Evolutionary conservation across 2,329 filamentous ascomycete species (phyloP).

Genomic region (Colletotrichum gloeosporioides): DNA sequence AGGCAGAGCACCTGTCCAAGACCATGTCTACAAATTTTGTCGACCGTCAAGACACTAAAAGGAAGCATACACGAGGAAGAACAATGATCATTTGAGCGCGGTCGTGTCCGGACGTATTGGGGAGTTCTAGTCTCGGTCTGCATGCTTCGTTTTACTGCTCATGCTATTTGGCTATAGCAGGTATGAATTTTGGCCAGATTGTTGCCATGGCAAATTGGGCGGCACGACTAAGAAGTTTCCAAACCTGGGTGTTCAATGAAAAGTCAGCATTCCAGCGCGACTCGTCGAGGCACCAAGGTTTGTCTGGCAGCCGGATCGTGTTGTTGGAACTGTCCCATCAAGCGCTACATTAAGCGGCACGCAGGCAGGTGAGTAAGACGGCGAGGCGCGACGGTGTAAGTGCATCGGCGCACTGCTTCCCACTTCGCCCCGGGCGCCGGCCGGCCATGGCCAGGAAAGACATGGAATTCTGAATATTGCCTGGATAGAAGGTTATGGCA

Average conservation of each 20-base stretch:
- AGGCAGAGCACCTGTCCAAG: not conserved
- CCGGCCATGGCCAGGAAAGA: not conserved
- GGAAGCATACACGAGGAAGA: not conserved
- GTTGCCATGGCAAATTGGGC: not conserved
- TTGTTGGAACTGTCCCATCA: not conserved
- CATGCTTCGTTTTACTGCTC: not conserved
- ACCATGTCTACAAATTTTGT: not conserved
- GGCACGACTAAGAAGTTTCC: not conserved
- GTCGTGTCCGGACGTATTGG: not conserved
- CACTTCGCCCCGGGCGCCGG: not conserved
- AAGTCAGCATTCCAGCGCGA: slow-evolving; percentile 3
- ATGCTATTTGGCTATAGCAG: not conserved
- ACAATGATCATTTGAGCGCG: not conserved
- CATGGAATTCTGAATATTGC: not conserved
- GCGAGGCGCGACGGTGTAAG: not conserved
- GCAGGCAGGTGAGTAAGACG: not conserved
- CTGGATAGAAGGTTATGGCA: not conserved
- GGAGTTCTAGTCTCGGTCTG: not conserved
- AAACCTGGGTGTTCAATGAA: not conserved
- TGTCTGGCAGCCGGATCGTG: not conserved
- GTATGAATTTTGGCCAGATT: not conserved
- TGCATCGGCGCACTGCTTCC: not conserved
- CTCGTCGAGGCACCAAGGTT: not conserved
- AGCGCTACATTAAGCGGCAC: not conserved
- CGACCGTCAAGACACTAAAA: not conserved